Base-by-base conservation (phyloP, 2,329 filamentous ascomycete species). In the Apiospora malaysiana region DNA sequence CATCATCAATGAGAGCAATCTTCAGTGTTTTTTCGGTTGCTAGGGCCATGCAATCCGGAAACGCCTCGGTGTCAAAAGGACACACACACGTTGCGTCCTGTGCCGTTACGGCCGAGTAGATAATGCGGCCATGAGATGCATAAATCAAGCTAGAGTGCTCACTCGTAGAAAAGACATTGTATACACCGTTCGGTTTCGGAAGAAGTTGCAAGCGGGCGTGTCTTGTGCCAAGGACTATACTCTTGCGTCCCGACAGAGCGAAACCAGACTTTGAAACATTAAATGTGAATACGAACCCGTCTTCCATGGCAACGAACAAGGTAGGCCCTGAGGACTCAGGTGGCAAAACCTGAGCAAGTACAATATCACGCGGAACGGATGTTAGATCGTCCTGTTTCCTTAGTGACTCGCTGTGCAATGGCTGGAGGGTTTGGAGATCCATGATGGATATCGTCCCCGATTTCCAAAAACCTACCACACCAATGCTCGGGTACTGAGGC, bases 101-200 rank as follows among this genome's bases (percentile, higher is more conserved):
- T 2, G 95, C 94, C 16, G 95, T 97, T 1, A 98, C 94, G 1
- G 96, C 95, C 5, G 95, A 97, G 82, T 97, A 99, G 0, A 97
- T 90, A 51, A 98, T 92, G 27, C 95, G 89, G 0, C 93, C 94
- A 78, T 98, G 94, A 0, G 91, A 91, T 10, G 93, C 93, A 78
- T 99, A 98, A 67, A 99, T 97, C 70, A 99, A 83, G 73, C 94
- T 98, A 0, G 96, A 93, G 78, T 98, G 94, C 77, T 99, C 96
- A 71, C 94, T 97, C 0, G 94, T 97, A 0, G 94, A 94, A 79
- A 99, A 97, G 0, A 99, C 91, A 76, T 93, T 97, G 78, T 88
- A 93, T 0, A 94, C 83, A 0, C 88, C 89, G 66, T 91, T 84
- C 0, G 85, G 85, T 68, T 91, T 88, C 0, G 94, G 93, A 2